Conservation (phyloP, 148 eudicot genomes). For the Mesembryanthemum crystallinum region DNA sequence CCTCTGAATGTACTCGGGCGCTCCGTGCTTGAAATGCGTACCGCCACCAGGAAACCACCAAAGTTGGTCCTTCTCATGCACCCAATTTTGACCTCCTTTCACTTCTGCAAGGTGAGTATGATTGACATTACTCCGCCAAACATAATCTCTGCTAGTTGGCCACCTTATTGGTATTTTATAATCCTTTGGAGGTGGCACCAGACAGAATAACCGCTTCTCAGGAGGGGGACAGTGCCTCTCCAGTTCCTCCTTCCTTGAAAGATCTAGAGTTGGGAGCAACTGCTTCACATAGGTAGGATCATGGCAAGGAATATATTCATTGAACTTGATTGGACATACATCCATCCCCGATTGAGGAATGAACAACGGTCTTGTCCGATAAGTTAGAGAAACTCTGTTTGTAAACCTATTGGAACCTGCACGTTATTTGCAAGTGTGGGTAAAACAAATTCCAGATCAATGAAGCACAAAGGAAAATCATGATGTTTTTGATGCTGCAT, state of each 20-base stretch:
- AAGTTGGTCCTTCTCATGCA: constrained; percentile 66
- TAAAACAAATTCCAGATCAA: background rate
- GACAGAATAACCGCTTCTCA: constrained; percentile 81
- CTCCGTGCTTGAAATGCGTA: constrained; percentile 98
- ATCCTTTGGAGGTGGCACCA: constrained; percentile 86
- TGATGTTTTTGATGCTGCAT: background rate
- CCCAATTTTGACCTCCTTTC: constrained; percentile 99
- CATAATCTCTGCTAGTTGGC: constrained; percentile 94
- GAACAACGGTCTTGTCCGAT: constrained; percentile 50
- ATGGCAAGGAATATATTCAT: constrained; percentile 92
- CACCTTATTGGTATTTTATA: constrained; percentile 90
- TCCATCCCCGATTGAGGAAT: constrained; percentile 72
- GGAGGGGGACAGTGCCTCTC: constrained; percentile 90
- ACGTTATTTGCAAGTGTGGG: constrained; percentile 15
- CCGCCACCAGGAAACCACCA: constrained; percentile 99
- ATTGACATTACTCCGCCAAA: constrained; percentile 92
- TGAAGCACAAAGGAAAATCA: background rate
- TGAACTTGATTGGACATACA: constrained; percentile 71
- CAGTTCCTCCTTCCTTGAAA: constrained; percentile 74
- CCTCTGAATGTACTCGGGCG: constrained; percentile 91
- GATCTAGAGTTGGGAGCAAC: constrained; percentile 63
- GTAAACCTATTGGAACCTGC: constrained; percentile 59
- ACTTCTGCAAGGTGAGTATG: constrained; percentile 93
- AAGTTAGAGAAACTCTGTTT: constrained; percentile 54
- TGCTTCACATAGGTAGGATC: constrained; percentile 68